Base-by-base conservation (phyloP, 192 early-diverging fungal species). In the Gamsiella multidivaricata region DNA sequence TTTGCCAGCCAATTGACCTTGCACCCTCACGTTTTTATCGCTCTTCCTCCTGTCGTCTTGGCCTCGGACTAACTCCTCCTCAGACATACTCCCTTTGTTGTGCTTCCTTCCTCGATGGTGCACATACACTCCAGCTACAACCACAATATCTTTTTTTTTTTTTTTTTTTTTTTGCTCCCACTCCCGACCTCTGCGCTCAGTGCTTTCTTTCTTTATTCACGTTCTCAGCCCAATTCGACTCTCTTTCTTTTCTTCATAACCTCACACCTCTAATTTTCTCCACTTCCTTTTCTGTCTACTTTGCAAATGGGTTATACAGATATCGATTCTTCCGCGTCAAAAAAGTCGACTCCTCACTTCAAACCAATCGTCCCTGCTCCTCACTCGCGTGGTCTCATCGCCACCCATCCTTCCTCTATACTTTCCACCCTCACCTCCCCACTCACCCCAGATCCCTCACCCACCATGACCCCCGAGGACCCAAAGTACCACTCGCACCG, bases 391-490 rank as follows among this genome's bases (percentile, higher is more conserved):
- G 52, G 42, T 47, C 31, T 46, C 43, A 15, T 22, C 6, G 50
- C 20, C 28, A 42, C 29, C 47, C 47, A 25, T 32, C 32, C 49
- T 11, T 43, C 63, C 17, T 31, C 50, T 7, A 42, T 50, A 37
- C 42, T 36, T 49, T 54, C 56, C 26, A 10, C 15, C 46, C 34
- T 49, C n/a, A 37, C 56, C 20, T 45, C 50, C 3, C 58, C 73
- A 17, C 26, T 29, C 6, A 46, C 54, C 29, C 65, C 65, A 22
- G 60, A 63, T 36, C 61, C 65, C 34, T 69, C 74, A 23, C 65
- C 65, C 23, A 69, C 60, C 33, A 78, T 78, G 74, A 64, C 23
- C 61, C 65, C 74, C 23, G 65, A 78, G 34, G 61, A 68, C 47
- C 74, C 74, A 54, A 68, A 61, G 29, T 34, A 39, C 47, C 71